Evolutionary conservation across 192 early-diverging fungal species (phyloP), one percentile per base, ranked within the genome.

Genomic region (Chytriomyces sp.): DNA sequence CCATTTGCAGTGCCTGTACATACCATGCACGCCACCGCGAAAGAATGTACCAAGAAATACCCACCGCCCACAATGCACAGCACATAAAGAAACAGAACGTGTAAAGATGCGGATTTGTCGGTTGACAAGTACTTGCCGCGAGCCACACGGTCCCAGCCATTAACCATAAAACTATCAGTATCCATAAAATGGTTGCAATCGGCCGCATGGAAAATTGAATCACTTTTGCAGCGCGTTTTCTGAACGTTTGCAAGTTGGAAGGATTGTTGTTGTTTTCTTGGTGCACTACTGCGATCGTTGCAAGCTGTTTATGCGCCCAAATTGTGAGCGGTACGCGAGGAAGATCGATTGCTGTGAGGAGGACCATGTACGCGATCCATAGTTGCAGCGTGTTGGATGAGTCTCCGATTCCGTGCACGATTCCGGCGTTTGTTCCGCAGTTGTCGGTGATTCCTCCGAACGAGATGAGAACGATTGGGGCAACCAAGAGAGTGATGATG

Each of bases 101-200:
- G 45, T 45, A 73, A 35, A 73, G 71, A 10, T 60, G 26, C 11
- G 71, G 71, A 23, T 73, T 73, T 45, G 71, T 62, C 13, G 35
- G 16, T 73, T 20, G 11, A 60, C 71, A 73, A 0, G 53, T 20
- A 7, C 59, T 44, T 10, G 59, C 28, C 3, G 60, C 24, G 1
- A 73, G 45, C 71, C 71, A 73, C 16, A 73, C 71, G 16, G 71
- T 62, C 16, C 71, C 71, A 1, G 71, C 71, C 43, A 73, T 62
- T 9, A 61, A 18, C 71, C 71, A 73, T 2, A 73, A 45, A 7
- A n/a, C 26, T 24, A 73, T 73, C 43, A 73, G 26, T 0, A 62
- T 73, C 71, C 71, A 73, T 9, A 73, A 60, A 35, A 73, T 45
- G 2, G 61, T 46, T 18, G 4, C 60, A 10, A 61, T 2, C 2